A percentile compares a stretch with the other conserved stretches of the same genome.
phyloP scores from a whole-genome alignment of 2,329 filamentous ascomycete species.

The Aureobasidium leucospermi region DNA sequence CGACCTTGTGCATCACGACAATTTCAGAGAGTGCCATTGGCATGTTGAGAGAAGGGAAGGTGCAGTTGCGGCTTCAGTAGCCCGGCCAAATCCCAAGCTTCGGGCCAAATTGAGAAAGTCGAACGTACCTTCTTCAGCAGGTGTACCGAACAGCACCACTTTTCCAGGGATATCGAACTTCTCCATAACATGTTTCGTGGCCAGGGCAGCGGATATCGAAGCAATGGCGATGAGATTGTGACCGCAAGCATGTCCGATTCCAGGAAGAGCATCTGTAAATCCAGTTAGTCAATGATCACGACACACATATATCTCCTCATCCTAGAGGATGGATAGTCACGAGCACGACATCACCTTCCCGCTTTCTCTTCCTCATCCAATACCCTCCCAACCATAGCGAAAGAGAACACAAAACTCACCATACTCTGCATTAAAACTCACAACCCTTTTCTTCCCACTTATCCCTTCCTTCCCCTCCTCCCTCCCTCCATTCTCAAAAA shows the following conservation, averaged over 20 bases:
- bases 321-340: too few species aligned
- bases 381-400: constrained; percentile 19
- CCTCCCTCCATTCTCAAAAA: constrained; percentile 29
- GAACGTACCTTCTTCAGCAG: constrained; percentile 33
- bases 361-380: neutral
- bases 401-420: constrained; percentile 20
- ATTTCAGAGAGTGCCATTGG: too few species aligned
- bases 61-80: too few species aligned
- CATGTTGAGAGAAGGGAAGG: too few species aligned
- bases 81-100: too few species aligned
- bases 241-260: constrained; percentile 39
- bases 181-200: constrained; percentile 27
- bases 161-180: constrained; percentile 27
- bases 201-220: constrained; percentile 33
- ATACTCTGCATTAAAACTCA: constrained; percentile 38
- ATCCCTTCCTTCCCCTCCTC: constrained; percentile 27
- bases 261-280: constrained; percentile 30
- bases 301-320: too few species aligned
- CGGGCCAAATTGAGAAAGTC: too few species aligned
- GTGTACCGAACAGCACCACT: constrained; percentile 37
- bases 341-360: too few species aligned
- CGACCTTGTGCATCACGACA: too few species aligned
- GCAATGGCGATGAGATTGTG: constrained; percentile 39
- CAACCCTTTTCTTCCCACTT: constrained; percentile 39
- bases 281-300: neutral